phyloP scores from a whole-genome alignment of 176 grass and related monocot species.

The Miscanthus lutarioriparius region DNA sequence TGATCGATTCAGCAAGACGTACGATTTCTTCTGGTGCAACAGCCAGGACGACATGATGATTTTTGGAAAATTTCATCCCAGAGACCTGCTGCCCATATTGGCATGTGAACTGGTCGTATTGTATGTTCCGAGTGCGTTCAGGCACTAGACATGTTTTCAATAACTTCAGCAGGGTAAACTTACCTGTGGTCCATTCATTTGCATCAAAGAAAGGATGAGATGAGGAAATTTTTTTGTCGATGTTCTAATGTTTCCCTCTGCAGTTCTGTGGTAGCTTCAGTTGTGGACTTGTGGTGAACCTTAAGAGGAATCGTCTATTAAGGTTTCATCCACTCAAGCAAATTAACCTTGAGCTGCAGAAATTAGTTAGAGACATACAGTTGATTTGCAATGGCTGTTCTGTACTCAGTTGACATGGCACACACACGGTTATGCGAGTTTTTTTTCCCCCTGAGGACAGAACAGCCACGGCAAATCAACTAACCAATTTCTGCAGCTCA shows the following conservation, averaged over 20 bases:
- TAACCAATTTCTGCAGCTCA: not conserved
- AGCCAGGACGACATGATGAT: not conserved
- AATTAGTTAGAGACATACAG: not conserved
- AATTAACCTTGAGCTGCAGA: not conserved
- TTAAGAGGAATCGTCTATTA: not conserved
- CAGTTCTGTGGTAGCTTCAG: not conserved
- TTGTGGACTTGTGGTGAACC: not conserved
- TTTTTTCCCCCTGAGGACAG: not conserved
- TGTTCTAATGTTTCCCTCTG: not conserved
- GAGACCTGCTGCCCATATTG: not conserved
- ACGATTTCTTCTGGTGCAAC: not conserved
- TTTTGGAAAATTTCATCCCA: constrained; percentile 4
- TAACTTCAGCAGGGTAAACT: constrained; percentile 7
- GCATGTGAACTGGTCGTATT: constrained; percentile 30
- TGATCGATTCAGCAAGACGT: not conserved
- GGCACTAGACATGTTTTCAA: not conserved
- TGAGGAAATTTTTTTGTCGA: not conserved
- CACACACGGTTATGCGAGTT: not conserved
- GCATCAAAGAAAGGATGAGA: not conserved
- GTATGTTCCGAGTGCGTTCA: not conserved
- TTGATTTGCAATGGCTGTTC: not conserved
- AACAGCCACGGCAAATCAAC: not conserved
- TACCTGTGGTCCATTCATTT: not conserved
- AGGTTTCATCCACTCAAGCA: not conserved
- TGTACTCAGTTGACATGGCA: not conserved